Conservation (phyloP, 306 rosid genomes). For the Castanea sativa region DNA sequence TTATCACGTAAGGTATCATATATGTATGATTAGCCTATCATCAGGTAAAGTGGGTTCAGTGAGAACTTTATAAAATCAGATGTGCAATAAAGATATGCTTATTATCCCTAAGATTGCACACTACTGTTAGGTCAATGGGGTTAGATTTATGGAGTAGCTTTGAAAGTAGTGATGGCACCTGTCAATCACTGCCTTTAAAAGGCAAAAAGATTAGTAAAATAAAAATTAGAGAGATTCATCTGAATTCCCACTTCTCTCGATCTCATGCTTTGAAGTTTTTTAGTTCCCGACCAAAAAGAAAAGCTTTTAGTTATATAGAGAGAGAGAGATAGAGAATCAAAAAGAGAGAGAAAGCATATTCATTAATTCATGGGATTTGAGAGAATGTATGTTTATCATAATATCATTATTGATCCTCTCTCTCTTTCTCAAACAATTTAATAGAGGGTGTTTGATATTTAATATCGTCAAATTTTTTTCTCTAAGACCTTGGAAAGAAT, state of each 20-base stretch:
- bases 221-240: constrained; percentile 47
- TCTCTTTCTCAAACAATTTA: too few species aligned
- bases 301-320: constrained; percentile 7
- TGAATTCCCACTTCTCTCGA: constrained; percentile 40
- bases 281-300: background rate
- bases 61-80: constrained; percentile 19
- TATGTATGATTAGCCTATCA: constrained; percentile 30
- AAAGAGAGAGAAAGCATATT: constrained; percentile 3
- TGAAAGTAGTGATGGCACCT: constrained; percentile 38
- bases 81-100: constrained; percentile 25
- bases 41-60: constrained; percentile 30
- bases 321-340: constrained; percentile 10
- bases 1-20: constrained; percentile 26
- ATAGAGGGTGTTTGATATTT: too few species aligned
- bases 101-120: constrained; percentile 13
- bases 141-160: constrained; percentile 21
- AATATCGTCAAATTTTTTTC: too few species aligned
- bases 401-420: too few species aligned
- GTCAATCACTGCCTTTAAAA: constrained; percentile 39
- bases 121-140: constrained; percentile 20
- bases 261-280: background rate
- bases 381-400: too few species aligned
- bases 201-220: constrained; percentile 26
- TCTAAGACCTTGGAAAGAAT: too few species aligned
- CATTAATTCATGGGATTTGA: background rate